phyloP scores from a whole-genome alignment of 495 filamentous ascomycete genomes.

The Viridothelium virens region DNA sequence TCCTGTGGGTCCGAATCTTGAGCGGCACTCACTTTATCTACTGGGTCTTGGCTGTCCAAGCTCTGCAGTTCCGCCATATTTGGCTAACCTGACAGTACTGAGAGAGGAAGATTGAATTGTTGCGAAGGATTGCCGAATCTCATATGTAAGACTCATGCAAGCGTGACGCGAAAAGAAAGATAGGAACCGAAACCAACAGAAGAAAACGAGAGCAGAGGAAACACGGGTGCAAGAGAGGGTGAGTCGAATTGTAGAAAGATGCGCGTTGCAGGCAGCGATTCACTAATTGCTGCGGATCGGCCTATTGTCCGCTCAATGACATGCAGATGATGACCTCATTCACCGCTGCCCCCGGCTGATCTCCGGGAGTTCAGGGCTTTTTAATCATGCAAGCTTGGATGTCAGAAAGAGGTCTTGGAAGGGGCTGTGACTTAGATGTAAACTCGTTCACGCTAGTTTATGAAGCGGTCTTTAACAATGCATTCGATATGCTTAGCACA shows the following conservation, averaged over 20 bases:
- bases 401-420: background rate
- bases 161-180: background rate
- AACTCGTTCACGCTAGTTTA: too few species aligned
- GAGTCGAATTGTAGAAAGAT: background rate
- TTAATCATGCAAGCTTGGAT: background rate
- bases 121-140: background rate
- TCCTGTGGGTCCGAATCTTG: background rate
- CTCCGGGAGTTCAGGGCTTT: background rate
- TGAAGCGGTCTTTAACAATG: too few species aligned
- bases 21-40: background rate
- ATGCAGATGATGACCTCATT: conserved; percentile 6
- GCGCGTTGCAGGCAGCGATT: background rate
- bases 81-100: background rate
- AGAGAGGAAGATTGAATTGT: background rate
- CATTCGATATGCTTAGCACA: too few species aligned
- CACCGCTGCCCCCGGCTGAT: background rate
- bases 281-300: background rate
- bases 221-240: background rate
- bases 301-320: background rate
- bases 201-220: background rate
- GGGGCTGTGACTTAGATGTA: background rate
- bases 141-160: background rate
- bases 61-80: background rate
- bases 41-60: background rate
- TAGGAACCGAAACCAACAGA: background rate